Conservation (phyloP, 306 rosid genomes). For the Carpinus viminea region DNA sequence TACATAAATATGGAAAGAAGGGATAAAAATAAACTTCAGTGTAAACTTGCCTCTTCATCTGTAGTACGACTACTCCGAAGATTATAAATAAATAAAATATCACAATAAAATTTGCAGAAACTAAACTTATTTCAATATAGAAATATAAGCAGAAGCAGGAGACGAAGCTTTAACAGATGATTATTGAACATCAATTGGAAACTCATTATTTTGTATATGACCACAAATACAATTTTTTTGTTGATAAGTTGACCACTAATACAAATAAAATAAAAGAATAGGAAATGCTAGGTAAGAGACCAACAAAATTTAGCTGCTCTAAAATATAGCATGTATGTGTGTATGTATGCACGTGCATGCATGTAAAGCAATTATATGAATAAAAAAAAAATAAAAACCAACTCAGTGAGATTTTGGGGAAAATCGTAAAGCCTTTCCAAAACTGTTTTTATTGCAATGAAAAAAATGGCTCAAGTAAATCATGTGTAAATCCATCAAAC, state of each 20-base stretch:
- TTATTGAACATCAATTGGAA: neutral
- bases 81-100: neutral
- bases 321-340: neutral
- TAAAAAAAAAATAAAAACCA: neutral
- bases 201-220: neutral
- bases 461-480: neutral
- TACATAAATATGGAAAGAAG: constrained; percentile 1
- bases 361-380: neutral
- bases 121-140: neutral
- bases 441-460: neutral
- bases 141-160: neutral
- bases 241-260: neutral
- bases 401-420: neutral
- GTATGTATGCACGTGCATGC: neutral
- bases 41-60: neutral
- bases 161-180: neutral
- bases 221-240: neutral
- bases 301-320: neutral
- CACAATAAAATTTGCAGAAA: neutral
- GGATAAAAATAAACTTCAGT: neutral
- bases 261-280: neutral
- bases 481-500: neutral
- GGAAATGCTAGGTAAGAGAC: constrained; percentile 2
- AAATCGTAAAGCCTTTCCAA: neutral
- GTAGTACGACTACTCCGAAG: neutral